These are phyloP conservation scores for Actinomortierella wolfii DNA, from an alignment of 371 early-diverging fungal genomes.

Conservation along the genomic window DNA sequence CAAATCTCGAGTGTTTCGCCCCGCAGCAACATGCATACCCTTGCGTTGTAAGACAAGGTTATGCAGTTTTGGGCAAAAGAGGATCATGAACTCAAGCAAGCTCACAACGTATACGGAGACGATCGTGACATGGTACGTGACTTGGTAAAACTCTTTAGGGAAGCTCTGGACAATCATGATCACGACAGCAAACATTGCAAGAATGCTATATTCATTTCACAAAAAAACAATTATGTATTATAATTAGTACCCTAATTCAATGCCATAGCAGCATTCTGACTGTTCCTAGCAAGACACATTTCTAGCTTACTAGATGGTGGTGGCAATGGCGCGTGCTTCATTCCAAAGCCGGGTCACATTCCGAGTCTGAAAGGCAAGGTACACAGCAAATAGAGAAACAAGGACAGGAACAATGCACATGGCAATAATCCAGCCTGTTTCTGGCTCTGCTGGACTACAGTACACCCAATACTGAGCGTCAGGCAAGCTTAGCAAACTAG, in stretches of 20 bases:
- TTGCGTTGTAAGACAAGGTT: conserved; percentile 27
- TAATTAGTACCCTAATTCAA: too few species aligned
- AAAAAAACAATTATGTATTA: not conserved
- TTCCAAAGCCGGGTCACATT: conserved; percentile 41
- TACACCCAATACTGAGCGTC: conserved; percentile 22
- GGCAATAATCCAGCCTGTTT: conserved; percentile 10
- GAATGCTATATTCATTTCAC: conserved; percentile 5
- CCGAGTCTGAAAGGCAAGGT: conserved; percentile 36
- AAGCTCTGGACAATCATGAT: conserved; percentile 30
- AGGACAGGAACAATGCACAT: conserved; percentile 13
- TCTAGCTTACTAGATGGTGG: conserved; percentile 36
- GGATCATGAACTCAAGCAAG: conserved; percentile 20
- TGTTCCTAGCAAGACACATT: too few species aligned
- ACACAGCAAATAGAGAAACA: conserved; percentile 31
- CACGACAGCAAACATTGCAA: conserved; percentile 22
- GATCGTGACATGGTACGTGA: conserved; percentile 25
- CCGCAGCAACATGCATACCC: conserved; percentile 28
- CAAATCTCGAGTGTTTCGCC: conserved; percentile 3
- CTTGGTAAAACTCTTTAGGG: conserved; percentile 7
- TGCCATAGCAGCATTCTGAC: too few species aligned
- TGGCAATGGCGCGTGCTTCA: conserved; percentile 38
- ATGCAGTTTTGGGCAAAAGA: conserved; percentile 26
- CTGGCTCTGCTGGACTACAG: not conserved
- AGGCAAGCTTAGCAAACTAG: conserved; percentile 12
- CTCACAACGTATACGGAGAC: conserved; percentile 11